phyloP scores from a whole-genome alignment of 2,329 filamentous ascomycete species.

The Alternaria metachromatica region DNA sequence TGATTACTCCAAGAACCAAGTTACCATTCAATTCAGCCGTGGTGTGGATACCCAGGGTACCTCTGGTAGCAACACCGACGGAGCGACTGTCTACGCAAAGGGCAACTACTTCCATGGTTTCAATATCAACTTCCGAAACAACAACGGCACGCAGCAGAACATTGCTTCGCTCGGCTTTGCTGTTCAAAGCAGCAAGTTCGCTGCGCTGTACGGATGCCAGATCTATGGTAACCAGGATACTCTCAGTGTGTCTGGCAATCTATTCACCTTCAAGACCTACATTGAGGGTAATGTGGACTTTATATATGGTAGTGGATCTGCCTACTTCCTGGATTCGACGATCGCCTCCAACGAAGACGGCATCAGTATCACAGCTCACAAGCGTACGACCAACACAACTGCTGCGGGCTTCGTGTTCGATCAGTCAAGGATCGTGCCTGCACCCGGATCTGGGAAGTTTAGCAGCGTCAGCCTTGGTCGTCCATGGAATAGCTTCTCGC shows the following conservation, averaged over 20 bases:
- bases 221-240: constrained; percentile 51
- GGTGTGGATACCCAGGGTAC: constrained; percentile 49
- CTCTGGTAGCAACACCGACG: constrained; percentile 46
- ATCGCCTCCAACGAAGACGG: constrained; percentile 48
- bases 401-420: constrained; percentile 50
- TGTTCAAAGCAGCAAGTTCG: constrained; percentile 52
- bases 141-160: constrained; percentile 46
- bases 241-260: constrained; percentile 45
- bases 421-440: constrained; percentile 43
- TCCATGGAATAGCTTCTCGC: constrained; percentile 29
- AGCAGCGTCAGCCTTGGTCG: constrained; percentile 38
- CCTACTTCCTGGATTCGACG: constrained; percentile 52
- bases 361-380: constrained; percentile 49
- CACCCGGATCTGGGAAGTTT: constrained; percentile 35
- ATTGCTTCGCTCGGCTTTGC: constrained; percentile 51
- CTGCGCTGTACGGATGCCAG: constrained; percentile 48
- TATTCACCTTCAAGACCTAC: constrained; percentile 52
- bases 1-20: constrained; percentile 49
- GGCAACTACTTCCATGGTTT: constrained; percentile 51
- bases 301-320: constrained; percentile 54
- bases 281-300: constrained; percentile 54
- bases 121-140: constrained; percentile 53
- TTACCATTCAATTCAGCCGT: constrained; percentile 44
- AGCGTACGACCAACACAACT: constrained; percentile 49
- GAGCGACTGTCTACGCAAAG: constrained; percentile 50